A percentile compares a stretch with the other conserved stretches of the same genome.
phyloP scores from a whole-genome alignment of 2,329 filamentous ascomycete species.

The Apiospora marii region DNA sequence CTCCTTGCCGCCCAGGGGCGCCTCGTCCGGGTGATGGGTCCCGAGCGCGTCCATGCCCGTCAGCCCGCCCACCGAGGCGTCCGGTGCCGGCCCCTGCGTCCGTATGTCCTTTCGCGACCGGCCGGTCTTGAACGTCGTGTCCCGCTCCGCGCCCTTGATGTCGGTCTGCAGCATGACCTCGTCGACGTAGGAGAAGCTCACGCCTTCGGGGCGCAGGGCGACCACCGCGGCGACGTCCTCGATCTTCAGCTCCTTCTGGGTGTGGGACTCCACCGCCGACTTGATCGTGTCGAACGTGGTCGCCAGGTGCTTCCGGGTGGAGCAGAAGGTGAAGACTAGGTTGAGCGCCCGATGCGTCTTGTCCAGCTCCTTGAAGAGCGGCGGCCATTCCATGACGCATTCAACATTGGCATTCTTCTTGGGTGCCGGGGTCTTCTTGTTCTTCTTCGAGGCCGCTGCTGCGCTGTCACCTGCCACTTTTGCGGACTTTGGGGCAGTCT shows the following conservation, averaged over 20 bases:
- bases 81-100: conserved; percentile 57
- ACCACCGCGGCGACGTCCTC: conserved; percentile 86
- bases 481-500: neutral
- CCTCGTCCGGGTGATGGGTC: conserved; percentile 40
- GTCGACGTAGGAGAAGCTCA: conserved; percentile 88
- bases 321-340: conserved; percentile 93
- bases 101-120: conserved; percentile 59
- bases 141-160: conserved; percentile 70
- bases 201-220: conserved; percentile 76
- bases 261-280: conserved; percentile 83
- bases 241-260: conserved; percentile 71
- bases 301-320: conserved; percentile 87
- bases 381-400: conserved; percentile 70
- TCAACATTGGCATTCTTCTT: conserved; percentile 33
- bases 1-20: conserved; percentile 58
- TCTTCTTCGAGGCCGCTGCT: conserved; percentile 25
- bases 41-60: conserved; percentile 57
- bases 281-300: conserved; percentile 93
- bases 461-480: conserved; percentile 22
- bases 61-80: conserved; percentile 64
- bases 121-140: conserved; percentile 69
- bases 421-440: conserved; percentile 31
- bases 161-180: conserved; percentile 84
- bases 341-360: conserved; percentile 87
- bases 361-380: conserved; percentile 74